Evolutionary conservation across 345 rosid genomes (phyloP).

Genomic region (Anastatica hierochuntica): DNA sequence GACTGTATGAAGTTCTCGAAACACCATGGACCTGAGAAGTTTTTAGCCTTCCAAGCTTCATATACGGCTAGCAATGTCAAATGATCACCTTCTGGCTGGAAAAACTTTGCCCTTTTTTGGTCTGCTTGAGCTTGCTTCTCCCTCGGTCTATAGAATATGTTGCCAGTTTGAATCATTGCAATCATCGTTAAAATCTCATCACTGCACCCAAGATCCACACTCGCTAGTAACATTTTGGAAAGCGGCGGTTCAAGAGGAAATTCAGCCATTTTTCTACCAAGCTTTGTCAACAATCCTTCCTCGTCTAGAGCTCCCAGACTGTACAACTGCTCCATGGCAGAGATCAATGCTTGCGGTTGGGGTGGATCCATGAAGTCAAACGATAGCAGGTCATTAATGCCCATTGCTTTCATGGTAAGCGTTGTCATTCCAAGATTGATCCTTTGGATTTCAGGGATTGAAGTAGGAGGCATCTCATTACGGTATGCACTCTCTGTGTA

Average conservation of each 20-base stretch:
- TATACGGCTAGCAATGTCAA: constrained; percentile 87
- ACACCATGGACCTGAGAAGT: constrained; percentile 89
- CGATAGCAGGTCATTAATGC: constrained; percentile 53
- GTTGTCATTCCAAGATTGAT: constrained; percentile 64
- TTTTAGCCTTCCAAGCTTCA: constrained; percentile 88
- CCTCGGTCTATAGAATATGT: constrained; percentile 84
- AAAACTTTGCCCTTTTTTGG: constrained; percentile 83
- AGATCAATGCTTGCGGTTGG: constrained; percentile 57
- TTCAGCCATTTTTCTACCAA: constrained; percentile 95
- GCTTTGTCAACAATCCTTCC: constrained; percentile 81
- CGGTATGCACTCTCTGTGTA: constrained; percentile 75
- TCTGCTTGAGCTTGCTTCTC: constrained; percentile 96
- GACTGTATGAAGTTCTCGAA: constrained; percentile 80
- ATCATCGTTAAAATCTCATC: constrained; percentile 88
- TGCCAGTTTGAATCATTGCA: constrained; percentile 85
- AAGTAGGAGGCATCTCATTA: constrained; percentile 48
- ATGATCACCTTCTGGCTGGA: constrained; percentile 89
- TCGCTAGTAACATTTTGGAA: constrained; percentile 86
- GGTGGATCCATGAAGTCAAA: constrained; percentile 38
- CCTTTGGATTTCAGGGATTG: constrained; percentile 88
- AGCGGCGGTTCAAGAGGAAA: constrained; percentile 91
- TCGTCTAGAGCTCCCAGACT: constrained; percentile 83
- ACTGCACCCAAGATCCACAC: constrained; percentile 92
- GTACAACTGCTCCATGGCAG: constrained; percentile 88
- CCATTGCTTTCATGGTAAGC: constrained; percentile 86